Evolutionary conservation across 257 asterid species (phyloP).

Genomic region (Nyctanthes arbortristis): DNA sequence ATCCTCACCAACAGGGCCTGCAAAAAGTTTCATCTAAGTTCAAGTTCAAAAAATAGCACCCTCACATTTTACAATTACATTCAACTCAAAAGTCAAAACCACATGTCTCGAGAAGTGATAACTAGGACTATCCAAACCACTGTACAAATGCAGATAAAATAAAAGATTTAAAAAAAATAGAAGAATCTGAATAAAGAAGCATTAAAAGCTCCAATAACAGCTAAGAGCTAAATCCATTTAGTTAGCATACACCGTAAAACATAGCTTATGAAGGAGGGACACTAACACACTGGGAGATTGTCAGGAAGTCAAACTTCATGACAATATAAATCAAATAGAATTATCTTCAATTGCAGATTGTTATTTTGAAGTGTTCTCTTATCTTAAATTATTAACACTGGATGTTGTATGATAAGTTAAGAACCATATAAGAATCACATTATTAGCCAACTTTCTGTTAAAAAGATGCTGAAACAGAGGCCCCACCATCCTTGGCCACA

Average conservation of each 20-base stretch:
- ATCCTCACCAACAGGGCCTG: slow-evolving; percentile 82
- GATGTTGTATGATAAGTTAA: neutral
- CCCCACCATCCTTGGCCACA: neutral
- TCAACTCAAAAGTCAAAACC: neutral
- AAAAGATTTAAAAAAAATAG: neutral
- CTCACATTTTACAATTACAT: neutral
- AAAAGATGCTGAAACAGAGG: no score
- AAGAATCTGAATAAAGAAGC: neutral
- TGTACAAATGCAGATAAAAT: neutral
- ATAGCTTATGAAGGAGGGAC: neutral
- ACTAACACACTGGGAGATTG: neutral
- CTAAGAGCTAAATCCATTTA: neutral
- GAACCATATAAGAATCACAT: neutral
- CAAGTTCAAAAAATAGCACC: neutral
- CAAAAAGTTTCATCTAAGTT: neutral
- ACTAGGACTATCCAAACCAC: neutral
- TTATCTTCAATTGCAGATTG: neutral
- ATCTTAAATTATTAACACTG: neutral
- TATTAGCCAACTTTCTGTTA: neutral
- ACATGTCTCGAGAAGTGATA: neutral
- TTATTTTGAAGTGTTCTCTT: neutral
- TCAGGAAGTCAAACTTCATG: neutral
- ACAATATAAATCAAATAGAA: neutral
- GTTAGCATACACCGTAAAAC: neutral
- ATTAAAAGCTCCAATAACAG: neutral